Base-by-base conservation (phyloP, 176 grass and related monocot species). In the Dendrocalamus sinicus region DNA sequence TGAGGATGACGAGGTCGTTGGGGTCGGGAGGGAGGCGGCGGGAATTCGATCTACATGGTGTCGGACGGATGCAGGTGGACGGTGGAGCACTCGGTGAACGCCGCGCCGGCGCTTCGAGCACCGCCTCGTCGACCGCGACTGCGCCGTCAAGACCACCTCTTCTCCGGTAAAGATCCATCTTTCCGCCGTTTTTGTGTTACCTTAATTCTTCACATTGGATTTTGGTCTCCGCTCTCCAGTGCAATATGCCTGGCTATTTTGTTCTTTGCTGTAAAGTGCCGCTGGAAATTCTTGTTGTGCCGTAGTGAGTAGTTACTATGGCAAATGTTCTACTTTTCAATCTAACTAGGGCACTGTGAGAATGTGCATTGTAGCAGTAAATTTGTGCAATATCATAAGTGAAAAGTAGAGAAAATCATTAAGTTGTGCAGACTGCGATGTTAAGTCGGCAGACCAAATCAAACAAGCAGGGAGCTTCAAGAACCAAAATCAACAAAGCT, bases 21-120 rank as follows among this genome's bases (percentile, higher is more conserved):
- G 3, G 1, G 73, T 68, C 9, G 90, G 47, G 43, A 14, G 44
- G 15, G 73, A 45, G 32, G 82, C 75, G 23, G 53, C 47, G 44
- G 78, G 91, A 98, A 98, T 70, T 50, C 93, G 70, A 98, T 98
- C 87, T 98, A 96, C 84, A 94, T 98, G 90, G 96, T 98, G 64
- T 98, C 96, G 17, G 96, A 98, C 77, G 93, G 96, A n/a, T n/a
- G 96, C 96, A 4, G 96, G 17, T 95, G 90, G 88, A 98, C 96
- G 57, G 79, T 94, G 66, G 96, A 98, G 96, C 88, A 98, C 67
- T 91, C 96, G 70, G 96, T 98, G 69, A 95, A 92, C 81, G 92
- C 96, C 54, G 96, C 92, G 79, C 89, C 96, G 96, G 1, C 96
- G 96, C 89, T 99, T 99, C 84, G 96, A 99, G 92, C 15, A 95